A percentile compares a stretch with the other conserved stretches of the same genome.
phyloP scores from a whole-genome alignment of 108 stramenopile genomes.

The Skeletonema tropicum region DNA sequence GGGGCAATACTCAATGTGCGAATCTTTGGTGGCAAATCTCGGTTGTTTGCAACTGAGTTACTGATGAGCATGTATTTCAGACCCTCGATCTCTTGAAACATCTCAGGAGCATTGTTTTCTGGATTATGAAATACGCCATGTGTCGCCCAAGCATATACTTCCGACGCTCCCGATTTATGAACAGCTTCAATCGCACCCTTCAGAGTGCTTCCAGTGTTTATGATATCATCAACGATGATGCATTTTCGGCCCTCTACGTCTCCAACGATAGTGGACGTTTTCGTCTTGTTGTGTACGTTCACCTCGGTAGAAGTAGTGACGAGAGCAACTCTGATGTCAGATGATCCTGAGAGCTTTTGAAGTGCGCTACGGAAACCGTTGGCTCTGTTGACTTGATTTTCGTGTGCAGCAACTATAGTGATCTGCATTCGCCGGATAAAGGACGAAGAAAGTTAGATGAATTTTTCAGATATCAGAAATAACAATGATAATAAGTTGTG shows the following conservation, averaged over 20 bases:
- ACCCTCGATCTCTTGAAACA: constrained; percentile 59
- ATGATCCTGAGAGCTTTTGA: constrained; percentile 67
- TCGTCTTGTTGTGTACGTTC: constrained; percentile 24
- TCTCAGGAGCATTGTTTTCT: constrained; percentile 55
- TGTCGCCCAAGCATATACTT: constrained; percentile 87
- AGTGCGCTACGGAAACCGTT: constrained; percentile 79
- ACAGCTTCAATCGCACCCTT: constrained; percentile 60
- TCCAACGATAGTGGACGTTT: constrained; percentile 54
- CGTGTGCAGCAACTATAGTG: constrained; percentile 84
- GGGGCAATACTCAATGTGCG: constrained; percentile 86
- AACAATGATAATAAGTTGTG: neutral
- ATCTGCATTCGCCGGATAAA: constrained; percentile 25
- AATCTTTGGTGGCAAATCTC: constrained; percentile 70
- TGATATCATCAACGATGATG: constrained; percentile 89
- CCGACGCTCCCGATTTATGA: constrained; percentile 65
- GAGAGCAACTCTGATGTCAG: constrained; percentile 78
- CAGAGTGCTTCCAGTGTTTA: constrained; percentile 84
- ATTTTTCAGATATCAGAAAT: neutral
- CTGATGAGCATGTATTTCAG: constrained; percentile 83
- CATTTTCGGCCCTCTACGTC: constrained; percentile 81
- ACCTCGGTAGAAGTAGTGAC: constrained; percentile 58
- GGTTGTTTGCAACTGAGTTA: constrained; percentile 67
- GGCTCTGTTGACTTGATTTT: constrained; percentile 85
- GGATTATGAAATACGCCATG: constrained; percentile 81
- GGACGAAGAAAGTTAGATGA: neutral